A percentile compares a stretch with the other conserved stretches of the same genome.
Evolutionary conservation across 768 basidiomycete genomes (phyloP).

Genomic region (Lactifluus rugatus): DNA sequence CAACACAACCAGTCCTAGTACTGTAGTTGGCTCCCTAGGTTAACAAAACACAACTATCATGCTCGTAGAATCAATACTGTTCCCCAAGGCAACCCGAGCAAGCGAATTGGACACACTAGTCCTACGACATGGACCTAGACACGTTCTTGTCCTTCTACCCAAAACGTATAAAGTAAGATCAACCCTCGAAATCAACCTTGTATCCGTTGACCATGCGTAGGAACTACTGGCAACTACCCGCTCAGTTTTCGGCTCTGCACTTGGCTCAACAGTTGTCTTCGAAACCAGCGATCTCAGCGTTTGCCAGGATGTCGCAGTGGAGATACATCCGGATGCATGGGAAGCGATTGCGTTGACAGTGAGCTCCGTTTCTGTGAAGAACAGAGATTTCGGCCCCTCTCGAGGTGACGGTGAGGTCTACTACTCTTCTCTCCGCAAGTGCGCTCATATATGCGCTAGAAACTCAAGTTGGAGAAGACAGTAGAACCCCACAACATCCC

Average conservation of each 20-base stretch:
- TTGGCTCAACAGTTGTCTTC: background rate
- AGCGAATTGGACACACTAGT: background rate
- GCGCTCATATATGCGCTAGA: background rate
- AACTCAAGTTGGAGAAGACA: background rate
- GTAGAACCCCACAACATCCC: background rate
- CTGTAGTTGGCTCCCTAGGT: background rate
- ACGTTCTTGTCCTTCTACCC: conserved; percentile 10
- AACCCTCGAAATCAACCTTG: background rate
- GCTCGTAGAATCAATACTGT: conserved; percentile 8
- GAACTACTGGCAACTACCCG: conserved; percentile 1
- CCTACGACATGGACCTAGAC: background rate
- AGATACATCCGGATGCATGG: conserved; percentile 11
- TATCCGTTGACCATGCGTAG: background rate
- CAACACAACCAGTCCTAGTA: too few relatives aligned
- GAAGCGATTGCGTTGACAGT: conserved; percentile 7
- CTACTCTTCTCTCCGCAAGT: background rate
- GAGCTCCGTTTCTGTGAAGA: conserved; percentile 1
- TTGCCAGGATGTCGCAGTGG: conserved; percentile 9
- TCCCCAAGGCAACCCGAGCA: background rate
- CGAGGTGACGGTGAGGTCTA: background rate
- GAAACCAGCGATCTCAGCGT: conserved; percentile 14
- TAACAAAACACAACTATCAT: background rate
- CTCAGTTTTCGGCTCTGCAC: background rate
- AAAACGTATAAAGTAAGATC: background rate
- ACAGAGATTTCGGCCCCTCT: background rate